Evolutionary conservation across 176 grass and related monocot species (phyloP).

Genomic region (Canna indica): DNA sequence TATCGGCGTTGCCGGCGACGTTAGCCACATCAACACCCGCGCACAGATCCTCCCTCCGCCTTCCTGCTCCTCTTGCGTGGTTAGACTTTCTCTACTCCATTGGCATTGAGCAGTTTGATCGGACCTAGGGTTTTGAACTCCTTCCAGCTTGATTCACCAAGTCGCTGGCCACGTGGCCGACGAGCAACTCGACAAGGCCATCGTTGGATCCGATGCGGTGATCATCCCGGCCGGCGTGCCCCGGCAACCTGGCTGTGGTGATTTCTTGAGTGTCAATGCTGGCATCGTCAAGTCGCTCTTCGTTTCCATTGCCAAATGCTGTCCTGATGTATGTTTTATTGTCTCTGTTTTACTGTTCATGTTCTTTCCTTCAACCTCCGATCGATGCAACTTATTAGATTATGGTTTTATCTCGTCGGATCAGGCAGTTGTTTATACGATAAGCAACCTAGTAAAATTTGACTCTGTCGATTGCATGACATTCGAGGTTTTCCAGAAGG

Average conservation of each 20-base stretch:
- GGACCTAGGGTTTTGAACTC: slow-evolving; percentile 7
- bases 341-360: too few relatives aligned
- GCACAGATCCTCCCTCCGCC: slow-evolving; percentile 7
- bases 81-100: background rate
- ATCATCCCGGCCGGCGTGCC: slow-evolving; percentile 49
- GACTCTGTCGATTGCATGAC: slow-evolving; percentile 79
- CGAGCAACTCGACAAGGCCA: slow-evolving; percentile 31
- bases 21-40: slow-evolving; percentile 39
- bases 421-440: slow-evolving; percentile 84
- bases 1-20: slow-evolving; percentile 47
- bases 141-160: slow-evolving; percentile 14
- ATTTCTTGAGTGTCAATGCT: slow-evolving; percentile 49
- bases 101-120: background rate
- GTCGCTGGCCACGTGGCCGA: slow-evolving; percentile 34
- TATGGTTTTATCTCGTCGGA: background rate
- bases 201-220: slow-evolving; percentile 34
- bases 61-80: too few relatives aligned
- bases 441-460: slow-evolving; percentile 99
- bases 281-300: slow-evolving; percentile 52
- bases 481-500: slow-evolving; percentile 92
- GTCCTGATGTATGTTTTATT: slow-evolving; percentile 33
- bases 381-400: background rate
- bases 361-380: background rate
- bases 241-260: slow-evolving; percentile 43
- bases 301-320: slow-evolving; percentile 41